Base-by-base conservation (phyloP, 1,284 basidiomycete species). In the Ceratobasidium sp. region DNA sequence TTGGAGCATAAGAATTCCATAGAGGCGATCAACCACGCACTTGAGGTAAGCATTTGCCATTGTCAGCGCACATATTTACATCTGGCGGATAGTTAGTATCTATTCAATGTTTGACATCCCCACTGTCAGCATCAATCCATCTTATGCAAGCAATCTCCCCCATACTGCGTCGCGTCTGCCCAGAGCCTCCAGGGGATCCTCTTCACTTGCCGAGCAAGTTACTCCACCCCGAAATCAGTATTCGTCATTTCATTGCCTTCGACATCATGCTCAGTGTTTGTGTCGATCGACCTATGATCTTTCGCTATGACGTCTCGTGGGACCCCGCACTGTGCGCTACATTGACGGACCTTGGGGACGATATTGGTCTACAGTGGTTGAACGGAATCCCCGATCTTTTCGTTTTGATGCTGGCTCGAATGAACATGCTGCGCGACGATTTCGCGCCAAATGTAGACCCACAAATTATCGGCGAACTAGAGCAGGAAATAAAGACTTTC, bases 351-450 rank as follows among this genome's bases (percentile, higher is more conserved):
- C 35, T 35, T 21, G 35, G 11, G 6, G 67, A 61, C 9, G n/a
- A 38, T 9, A 32, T 38, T 8, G 67, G 55, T 8, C 23, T 71
- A 9, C 67, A 71, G 21, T 71, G 67, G 67, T 23, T 71, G 32
- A 43, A 71, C 32, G 67, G 67, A 18, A 38, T 71, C 8, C 67
- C 67, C 18, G 67, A 61, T n/a, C 55, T 59, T 9, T 49, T 59
- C 21, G 7, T 71, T 21, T 16, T 71, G 28, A 43, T 71, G 8
- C 30, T 71, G 16, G 67, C 67, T 1, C 44, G 46, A 9, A 71
- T 71, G 50, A 35, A 61, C 21, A 71, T 61, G 67, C 44, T 71
- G 3, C 46, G 55, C 9, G 67, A 26, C 4, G 67, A 71, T 35
- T 71, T 35, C 49, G 55, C 54, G 13, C 41, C 67, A 18, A 57